A percentile compares a stretch with the other conserved stretches of the same genome.
These are phyloP conservation scores for Cercospora brassicicola DNA, from an alignment of 2,329 filamentous ascomycete species.

Conservation along the genomic window DNA sequence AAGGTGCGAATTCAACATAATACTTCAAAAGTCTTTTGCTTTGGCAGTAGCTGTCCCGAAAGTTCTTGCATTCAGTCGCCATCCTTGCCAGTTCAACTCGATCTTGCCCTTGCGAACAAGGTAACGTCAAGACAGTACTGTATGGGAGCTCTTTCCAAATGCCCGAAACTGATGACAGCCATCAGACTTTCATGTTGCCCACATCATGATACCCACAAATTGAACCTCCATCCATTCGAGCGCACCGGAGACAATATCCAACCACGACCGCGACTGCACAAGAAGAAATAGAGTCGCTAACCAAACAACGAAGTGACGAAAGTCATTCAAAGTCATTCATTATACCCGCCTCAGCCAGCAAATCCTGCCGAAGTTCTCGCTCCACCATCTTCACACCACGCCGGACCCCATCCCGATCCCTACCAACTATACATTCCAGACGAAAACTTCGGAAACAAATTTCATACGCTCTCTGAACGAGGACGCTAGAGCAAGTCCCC, in stretches of 20 bases:
- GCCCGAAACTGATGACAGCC: neutral
- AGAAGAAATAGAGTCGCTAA: too few relatives aligned
- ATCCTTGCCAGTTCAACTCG: neutral
- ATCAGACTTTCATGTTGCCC: neutral
- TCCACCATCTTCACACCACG: neutral
- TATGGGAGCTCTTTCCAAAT: too few relatives aligned
- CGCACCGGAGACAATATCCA: neutral
- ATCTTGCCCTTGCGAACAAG: too few relatives aligned
- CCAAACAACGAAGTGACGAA: too few relatives aligned
- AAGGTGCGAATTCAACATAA: too few relatives aligned
- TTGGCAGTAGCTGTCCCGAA: too few relatives aligned
- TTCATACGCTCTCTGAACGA: neutral
- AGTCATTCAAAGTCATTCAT: too few relatives aligned
- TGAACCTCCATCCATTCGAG: neutral
- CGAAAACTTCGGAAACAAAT: neutral
- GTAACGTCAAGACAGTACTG: too few relatives aligned
- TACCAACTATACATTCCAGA: neutral
- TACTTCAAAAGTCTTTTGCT: too few relatives aligned
- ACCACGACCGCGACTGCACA: too few relatives aligned
- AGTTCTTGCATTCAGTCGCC: neutral
- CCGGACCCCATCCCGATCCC: neutral
- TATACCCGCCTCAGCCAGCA: too few relatives aligned
- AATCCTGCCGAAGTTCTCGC: neutral
- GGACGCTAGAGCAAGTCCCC: neutral
- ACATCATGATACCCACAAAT: neutral